phyloP scores from a whole-genome alignment of 1,284 basidiomycete species.

The Coriolopsis trogii region DNA sequence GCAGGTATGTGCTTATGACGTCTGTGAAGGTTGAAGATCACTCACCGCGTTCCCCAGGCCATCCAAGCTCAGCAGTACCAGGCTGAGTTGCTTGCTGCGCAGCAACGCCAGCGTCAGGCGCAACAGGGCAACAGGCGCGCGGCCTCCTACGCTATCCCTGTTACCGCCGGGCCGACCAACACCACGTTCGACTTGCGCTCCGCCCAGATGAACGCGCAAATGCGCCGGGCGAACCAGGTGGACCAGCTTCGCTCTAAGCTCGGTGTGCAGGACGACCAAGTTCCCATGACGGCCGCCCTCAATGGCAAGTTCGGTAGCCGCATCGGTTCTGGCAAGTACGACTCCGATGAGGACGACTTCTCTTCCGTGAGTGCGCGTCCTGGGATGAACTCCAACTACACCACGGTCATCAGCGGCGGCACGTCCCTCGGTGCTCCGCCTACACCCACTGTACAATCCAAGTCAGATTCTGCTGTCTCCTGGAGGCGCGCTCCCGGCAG shows the following conservation, averaged over 20 bases:
- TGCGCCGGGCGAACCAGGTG: slow-evolving; percentile 66
- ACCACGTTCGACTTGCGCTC: slow-evolving; percentile 65
- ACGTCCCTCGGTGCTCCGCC: slow-evolving; percentile 60
- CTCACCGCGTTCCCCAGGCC: slow-evolving; percentile 35
- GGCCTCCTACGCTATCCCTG: slow-evolving; percentile 57
- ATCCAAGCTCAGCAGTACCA: slow-evolving; percentile 66
- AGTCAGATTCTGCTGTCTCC: slow-evolving; percentile 73
- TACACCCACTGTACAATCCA: slow-evolving; percentile 53
- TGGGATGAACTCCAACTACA: slow-evolving; percentile 60
- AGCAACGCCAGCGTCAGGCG: slow-evolving; percentile 38
- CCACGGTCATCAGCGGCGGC: slow-evolving; percentile 72
- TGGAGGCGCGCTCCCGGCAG: slow-evolving; percentile 76
- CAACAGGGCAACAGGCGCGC: slow-evolving; percentile 48
- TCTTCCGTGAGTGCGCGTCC: slow-evolving; percentile 32
- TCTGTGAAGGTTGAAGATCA: not conserved
- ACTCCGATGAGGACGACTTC: slow-evolving; percentile 45
- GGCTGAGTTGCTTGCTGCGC: slow-evolving; percentile 48
- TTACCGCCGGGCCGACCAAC: slow-evolving; percentile 67
- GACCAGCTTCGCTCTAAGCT: slow-evolving; percentile 65
- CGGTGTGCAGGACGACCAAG: slow-evolving; percentile 56
- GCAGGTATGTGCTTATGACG: slow-evolving; percentile 51
- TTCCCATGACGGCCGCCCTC: slow-evolving; percentile 79
- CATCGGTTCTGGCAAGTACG: slow-evolving; percentile 43
- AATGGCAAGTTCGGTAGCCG: slow-evolving; percentile 77
- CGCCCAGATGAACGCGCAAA: slow-evolving; percentile 51